Percentiles rank a stretch among this genome's conserved stretches.
These are phyloP conservation scores for Cardamine resedifolia DNA, from an alignment of 345 rosid genomes.

Conservation along the genomic window DNA sequence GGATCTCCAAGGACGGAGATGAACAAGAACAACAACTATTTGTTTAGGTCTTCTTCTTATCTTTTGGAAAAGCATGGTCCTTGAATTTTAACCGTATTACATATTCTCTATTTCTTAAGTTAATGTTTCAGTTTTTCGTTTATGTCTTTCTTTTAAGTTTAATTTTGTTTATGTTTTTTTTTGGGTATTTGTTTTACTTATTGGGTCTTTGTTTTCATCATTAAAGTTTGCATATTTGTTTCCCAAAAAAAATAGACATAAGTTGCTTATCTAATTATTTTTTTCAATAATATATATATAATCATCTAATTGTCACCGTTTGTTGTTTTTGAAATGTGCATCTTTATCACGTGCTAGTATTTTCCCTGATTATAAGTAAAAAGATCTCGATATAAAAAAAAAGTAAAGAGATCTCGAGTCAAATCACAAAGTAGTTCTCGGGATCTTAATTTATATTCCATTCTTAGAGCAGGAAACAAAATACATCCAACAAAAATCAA, in stretches of 20 bases:
- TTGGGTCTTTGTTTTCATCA: neutral
- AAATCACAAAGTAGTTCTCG: neutral
- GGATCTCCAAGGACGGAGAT: neutral
- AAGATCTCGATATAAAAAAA: too few relatives aligned
- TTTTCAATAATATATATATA: neutral
- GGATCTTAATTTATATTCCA: neutral
- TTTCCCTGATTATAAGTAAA: neutral
- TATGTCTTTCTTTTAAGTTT: neutral
- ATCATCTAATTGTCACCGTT: neutral
- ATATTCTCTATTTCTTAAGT: neutral
- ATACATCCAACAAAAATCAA: neutral
- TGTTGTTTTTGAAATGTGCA: neutral
- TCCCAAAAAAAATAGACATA: neutral
- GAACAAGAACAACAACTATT: neutral
- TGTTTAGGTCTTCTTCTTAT: neutral
- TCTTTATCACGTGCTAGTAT: neutral
- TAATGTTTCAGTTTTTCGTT: neutral
- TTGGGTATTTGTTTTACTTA: neutral
- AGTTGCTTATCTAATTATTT: neutral
- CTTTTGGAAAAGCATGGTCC: neutral
- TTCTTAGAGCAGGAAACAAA: neutral
- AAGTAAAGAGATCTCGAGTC: neutral
- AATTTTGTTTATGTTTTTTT: neutral
- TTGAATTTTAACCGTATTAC: neutral
- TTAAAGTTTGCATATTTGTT: neutral